A percentile compares a stretch with the other conserved stretches of the same genome.
Evolutionary conservation across 257 asterid species (phyloP).

Genomic region (Nicotiana tabacum): DNA sequence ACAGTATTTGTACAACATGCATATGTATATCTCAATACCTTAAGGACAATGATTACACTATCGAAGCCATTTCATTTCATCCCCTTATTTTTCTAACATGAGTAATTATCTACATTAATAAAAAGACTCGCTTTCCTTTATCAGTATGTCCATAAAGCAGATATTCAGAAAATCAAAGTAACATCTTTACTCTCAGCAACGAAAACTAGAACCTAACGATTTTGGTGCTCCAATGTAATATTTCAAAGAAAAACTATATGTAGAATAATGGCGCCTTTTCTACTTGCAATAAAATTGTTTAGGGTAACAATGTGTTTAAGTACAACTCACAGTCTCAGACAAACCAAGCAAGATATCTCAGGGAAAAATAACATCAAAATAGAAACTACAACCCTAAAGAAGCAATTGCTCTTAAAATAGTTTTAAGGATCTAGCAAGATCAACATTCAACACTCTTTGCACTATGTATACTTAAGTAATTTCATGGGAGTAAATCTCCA

Average conservation of each 20-base stretch:
- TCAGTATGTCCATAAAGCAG: background rate
- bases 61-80: too few relatives aligned
- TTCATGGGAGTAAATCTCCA: background rate
- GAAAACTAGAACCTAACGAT: background rate
- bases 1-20: too few relatives aligned
- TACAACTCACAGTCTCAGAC: background rate
- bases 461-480: background rate
- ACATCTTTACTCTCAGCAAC: background rate
- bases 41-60: too few relatives aligned
- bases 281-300: background rate
- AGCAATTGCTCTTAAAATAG: background rate
- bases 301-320: background rate
- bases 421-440: background rate
- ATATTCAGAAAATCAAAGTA: background rate
- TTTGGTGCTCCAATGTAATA: background rate
- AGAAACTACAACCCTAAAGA: background rate
- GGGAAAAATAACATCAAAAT: background rate
- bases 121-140: background rate
- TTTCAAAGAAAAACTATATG: background rate
- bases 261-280: background rate
- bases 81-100: too few relatives aligned
- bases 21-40: too few relatives aligned
- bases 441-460: background rate
- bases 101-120: too few relatives aligned
- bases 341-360: background rate